Conservation (phyloP, 2,329 filamentous ascomycete genomes). For the Aspergillus novofumigatus region DNA sequence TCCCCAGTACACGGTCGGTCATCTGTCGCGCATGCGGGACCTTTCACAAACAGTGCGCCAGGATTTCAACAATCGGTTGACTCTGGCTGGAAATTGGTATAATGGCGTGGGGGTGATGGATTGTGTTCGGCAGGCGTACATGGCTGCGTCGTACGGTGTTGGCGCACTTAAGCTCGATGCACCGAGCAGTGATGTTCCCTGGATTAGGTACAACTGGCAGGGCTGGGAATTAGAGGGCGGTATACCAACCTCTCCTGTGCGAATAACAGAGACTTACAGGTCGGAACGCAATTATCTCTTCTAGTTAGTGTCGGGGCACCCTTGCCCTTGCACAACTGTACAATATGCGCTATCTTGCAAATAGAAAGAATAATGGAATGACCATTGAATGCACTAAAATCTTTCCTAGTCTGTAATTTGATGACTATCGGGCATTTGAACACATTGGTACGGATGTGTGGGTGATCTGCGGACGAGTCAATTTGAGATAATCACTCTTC, state of each 20-base stretch:
- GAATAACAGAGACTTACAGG: constrained; percentile 8
- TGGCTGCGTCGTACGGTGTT: constrained; percentile 45
- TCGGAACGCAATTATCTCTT: constrained; percentile 11
- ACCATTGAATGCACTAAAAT: not conserved
- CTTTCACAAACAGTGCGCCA: constrained; percentile 53
- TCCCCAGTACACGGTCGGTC: constrained; percentile 83
- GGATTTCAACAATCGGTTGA: constrained; percentile 59
- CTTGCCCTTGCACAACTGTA: not conserved
- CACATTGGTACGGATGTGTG: not conserved
- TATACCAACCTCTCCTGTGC: constrained; percentile 25
- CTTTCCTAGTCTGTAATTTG: not conserved
- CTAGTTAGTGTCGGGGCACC: not conserved
- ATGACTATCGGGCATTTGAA: not conserved
- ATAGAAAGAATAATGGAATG: not conserved
- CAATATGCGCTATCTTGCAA: constrained; percentile 1
- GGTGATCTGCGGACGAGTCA: not conserved
- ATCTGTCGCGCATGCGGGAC: constrained; percentile 57
- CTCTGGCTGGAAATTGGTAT: constrained; percentile 58
- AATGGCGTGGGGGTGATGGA: constrained; percentile 49
- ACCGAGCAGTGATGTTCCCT: constrained; percentile 9
- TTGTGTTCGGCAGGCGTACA: constrained; percentile 54
- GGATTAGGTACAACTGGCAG: constrained; percentile 18
- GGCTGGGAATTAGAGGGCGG: constrained; percentile 30
- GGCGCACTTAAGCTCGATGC: constrained; percentile 26
- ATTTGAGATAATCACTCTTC: not conserved